Evolutionary conservation across 371 early-diverging fungal genomes (phyloP).

Genomic region (Haplosporangium sp.): DNA sequence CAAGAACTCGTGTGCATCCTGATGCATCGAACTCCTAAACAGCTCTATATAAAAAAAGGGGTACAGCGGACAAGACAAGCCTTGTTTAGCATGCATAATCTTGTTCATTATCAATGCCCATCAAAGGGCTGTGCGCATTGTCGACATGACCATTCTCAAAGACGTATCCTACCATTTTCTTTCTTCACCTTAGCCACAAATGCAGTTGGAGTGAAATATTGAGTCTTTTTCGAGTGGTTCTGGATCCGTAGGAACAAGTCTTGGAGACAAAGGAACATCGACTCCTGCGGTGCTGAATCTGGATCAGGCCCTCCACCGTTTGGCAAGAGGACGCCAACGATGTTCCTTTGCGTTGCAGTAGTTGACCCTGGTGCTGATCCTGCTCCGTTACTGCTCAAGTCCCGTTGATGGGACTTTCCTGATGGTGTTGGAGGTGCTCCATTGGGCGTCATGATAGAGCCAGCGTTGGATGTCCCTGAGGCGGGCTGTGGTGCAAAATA

Average conservation of each 20-base stretch:
- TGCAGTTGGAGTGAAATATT: conserved; percentile 86
- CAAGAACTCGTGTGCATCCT: conserved; percentile 98
- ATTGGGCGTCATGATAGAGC: conserved; percentile 16
- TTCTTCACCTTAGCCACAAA: conserved; percentile 89
- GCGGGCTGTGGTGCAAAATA: conserved; percentile 46
- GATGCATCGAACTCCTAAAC: conserved; percentile 94
- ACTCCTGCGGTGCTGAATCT: conserved; percentile 76
- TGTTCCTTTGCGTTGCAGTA: conserved; percentile 24
- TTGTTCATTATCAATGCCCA: conserved; percentile 3
- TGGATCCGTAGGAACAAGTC: conserved; percentile 90
- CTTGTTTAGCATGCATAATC: conserved; percentile 16
- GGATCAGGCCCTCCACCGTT: conserved; percentile 60
- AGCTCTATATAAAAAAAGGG: conserved; percentile 66
- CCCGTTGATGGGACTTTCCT: conserved; percentile 30
- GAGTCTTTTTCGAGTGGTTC: conserved; percentile 84
- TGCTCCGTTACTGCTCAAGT: conserved; percentile 26
- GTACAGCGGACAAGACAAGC: neutral
- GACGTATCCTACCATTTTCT: conserved; percentile 80
- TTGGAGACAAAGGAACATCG: conserved; percentile 86
- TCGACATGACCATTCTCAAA: neutral
- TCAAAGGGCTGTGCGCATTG: conserved; percentile 7
- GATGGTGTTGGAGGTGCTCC: conserved; percentile 23
- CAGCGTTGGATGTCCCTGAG: conserved; percentile 25
- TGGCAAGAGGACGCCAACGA: conserved; percentile 41
- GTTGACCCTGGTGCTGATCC: conserved; percentile 10